Base-by-base conservation (phyloP, 2,329 filamentous ascomycete species). In the Fusarium sambucinum region DNA sequence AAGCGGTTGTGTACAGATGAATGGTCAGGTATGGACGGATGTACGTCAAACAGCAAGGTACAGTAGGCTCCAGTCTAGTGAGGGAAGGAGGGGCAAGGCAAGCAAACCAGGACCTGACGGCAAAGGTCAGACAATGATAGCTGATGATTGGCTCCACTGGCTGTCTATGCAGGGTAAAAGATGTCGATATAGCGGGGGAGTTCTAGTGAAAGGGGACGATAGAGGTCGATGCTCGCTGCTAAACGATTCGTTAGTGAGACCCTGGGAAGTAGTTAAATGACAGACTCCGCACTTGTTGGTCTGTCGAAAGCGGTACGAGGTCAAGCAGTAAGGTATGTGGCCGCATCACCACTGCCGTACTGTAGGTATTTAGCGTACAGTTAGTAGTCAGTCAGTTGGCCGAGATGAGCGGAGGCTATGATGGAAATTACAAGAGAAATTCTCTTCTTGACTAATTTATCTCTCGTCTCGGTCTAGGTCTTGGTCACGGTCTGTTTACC, bases 51-150 rank as follows among this genome's bases (percentile, higher is more conserved):
- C 29, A 46, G 37, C 32, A 57, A 47, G 51, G 46, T 37, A 62
- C 32, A 57, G 37, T 41, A 37, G 41, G 63, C 51, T 50, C 63
- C 37, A 58, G 37, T 40, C 56, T 44, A 29, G 33, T 33, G 33
- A 66, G 57, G 57, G 56, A 73, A 73, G 62, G 71, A 73, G 71
- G 71, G 71, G 71, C 71, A 50, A 50, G 33, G 47, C 17, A 70
- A 61, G 66, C 56, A 45, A 60, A 48, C 62, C 56, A 59, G 59
- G 62, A 50, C 46, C 46, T 50, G 32, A 51, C 47, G 17, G 23
- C 17, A 19, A 67, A 55, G 19, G 44, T 32, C 51, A 17, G 65
- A 42, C 13, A 45, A 37, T 46, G 37, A 32, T 44, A 55, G 38
- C 27, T 63, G 53, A n/a, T 70, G 51, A 59, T 62, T 60, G 53